Evolutionary conservation across 2,329 filamentous ascomycete genomes (phyloP), one percentile per base, ranked within the genome.

Genomic region (Mariannaea sp.): DNA sequence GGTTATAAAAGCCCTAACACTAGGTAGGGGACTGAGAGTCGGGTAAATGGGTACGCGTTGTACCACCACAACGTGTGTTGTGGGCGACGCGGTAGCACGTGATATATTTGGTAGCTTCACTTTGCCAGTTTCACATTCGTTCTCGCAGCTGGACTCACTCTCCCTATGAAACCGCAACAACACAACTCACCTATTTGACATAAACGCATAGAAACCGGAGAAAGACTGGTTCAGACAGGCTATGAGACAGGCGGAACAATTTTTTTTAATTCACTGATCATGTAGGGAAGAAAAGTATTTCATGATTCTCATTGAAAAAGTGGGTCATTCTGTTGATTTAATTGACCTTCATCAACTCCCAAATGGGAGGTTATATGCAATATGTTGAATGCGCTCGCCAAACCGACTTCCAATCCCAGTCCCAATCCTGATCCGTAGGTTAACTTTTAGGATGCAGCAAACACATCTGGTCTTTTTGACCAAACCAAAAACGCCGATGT

Each of bases 401-500:
- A 62, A 59, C 65, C 65, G 58, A 59, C 58, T 59, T 60, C 56
- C 53, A 49, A 52, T 56, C 62, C 62, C 54, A 56, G 53, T 56
- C 60, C 67, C 62, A 57, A 56, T 63, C 66, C 68, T 64, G 61
- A 68, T 64, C 65, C 65, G 55, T 59, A 66, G 64, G 64, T 70
- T 62, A 67, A 66, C 59, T 71, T 72, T 74, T 70, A 64, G 65
- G 65, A 68, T 71, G 65, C 64, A 68, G 64, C 65, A 67, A 70
- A 68, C 65, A 69, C 63, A 68, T 65, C 67, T 61, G 62, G 58
- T 69, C 66, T 65, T 71, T 72, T 68, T 64, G 64, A 66, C 66
- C 69, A 67, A 68, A 61, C 68, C 65, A 74, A 80, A n/a, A 49
- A 81, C 78, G 78, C 78, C 79, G 79, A 80, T 81, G 79, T 81